Base-by-base conservation (phyloP, 2,329 filamentous ascomycete genomes). In the Aspergillus amoenus region DNA sequence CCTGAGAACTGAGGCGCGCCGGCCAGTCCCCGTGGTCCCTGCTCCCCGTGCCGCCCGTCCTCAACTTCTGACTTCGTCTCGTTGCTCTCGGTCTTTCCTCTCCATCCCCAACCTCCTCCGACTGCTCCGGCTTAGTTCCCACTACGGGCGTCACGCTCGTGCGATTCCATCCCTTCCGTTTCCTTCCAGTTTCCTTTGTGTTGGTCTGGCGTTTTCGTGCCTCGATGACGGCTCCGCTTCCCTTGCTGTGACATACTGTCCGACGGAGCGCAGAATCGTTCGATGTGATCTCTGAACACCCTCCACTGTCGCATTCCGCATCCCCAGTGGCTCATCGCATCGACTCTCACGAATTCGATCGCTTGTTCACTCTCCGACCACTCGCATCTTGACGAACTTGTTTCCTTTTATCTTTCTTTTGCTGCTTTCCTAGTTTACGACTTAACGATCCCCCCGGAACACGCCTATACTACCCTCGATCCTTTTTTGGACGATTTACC, bases 121-220 rank as follows among this genome's bases (percentile, higher is more conserved):
- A 32, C 49, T 27, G 50, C 55, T 37, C 18, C 55, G 50, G 55
- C 55, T 43, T 45, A 52, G 40, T 53, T 54, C 43, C 45, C 50
- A 56, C 56, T 57, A 60, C 61, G 61, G 62, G 61, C 63, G 53
- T 57, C 49, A 59, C 42, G 61, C 61, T 65, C 63, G 61, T 61
- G 59, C 50, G 55, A 55, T 57, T 52, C 58, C 52, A 53, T 59
- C 62, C 57, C 59, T 65, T 60, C 59, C 40, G 40, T 61, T 60
- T 60, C 52, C 41, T 45, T 48, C 41, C 37, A 45, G 9, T 66
- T 64, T 64, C 61, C 60, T 65, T 65, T 65, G 63, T 67, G 65
- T 64, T 68, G 66, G 64, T 66, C 63, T 64, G 62, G 62, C 58
- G 63, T 66, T 62, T 63, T 63, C 60, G 64, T 63, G 63, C 63